These are phyloP conservation scores for Moricandia arvensis DNA, from an alignment of 345 rosid genomes.

Conservation along the genomic window DNA sequence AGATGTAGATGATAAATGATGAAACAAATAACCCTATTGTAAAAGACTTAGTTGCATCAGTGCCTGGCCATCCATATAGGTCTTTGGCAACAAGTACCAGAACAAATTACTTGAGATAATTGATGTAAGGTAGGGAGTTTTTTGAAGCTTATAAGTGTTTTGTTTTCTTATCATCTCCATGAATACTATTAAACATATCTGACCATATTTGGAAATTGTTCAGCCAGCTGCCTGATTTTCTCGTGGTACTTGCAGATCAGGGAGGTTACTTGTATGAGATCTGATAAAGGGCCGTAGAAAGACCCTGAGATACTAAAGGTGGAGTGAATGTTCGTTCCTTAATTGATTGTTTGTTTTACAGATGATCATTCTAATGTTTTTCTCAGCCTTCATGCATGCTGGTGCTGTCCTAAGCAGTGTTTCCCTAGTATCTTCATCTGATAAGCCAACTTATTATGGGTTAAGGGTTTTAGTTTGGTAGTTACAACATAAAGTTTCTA, in stretches of 20 bases:
- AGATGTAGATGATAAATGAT: too few relatives aligned
- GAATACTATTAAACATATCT: not conserved
- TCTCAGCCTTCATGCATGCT: slow-evolving; percentile 38
- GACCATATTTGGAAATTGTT: slow-evolving; percentile 30
- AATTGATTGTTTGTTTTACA: not conserved
- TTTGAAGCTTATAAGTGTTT: not conserved
- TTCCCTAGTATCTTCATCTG: slow-evolving; percentile 45
- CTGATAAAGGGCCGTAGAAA: slow-evolving; percentile 94
- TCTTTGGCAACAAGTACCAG: slow-evolving; percentile 80
- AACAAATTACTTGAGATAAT: slow-evolving; percentile 77
- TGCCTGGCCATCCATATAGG: slow-evolving; percentile 43
- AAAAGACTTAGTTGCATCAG: not conserved
- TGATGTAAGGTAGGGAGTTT: slow-evolving; percentile 63
- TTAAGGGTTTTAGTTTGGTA: slow-evolving; percentile 33
- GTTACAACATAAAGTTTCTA: not conserved
- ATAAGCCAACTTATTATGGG: slow-evolving; percentile 45
- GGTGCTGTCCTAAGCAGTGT: slow-evolving; percentile 48
- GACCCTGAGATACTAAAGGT: slow-evolving; percentile 80
- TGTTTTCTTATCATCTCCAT: not conserved
- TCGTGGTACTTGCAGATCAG: slow-evolving; percentile 73
- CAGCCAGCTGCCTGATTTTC: slow-evolving; percentile 87
- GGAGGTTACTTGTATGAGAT: slow-evolving; percentile 79
- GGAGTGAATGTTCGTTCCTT: not conserved
- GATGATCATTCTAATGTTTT: slow-evolving; percentile 6
- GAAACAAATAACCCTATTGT: not conserved